Base-by-base conservation (phyloP, 352 stramenopile genomes). In the Aphanomyces astaci region DNA sequence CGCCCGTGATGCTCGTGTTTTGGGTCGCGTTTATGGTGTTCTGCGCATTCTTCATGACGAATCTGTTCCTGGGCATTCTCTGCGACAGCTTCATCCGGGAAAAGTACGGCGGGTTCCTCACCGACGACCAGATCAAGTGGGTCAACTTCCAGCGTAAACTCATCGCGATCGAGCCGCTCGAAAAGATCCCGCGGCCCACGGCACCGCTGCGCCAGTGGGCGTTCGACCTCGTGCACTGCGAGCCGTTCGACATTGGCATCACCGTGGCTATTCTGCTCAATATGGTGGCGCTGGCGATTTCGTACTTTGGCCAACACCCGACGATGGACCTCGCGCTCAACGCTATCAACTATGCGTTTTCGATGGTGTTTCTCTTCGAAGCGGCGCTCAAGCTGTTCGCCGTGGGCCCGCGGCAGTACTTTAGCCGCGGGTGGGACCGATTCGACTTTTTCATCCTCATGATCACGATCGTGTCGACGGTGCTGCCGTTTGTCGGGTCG, bases 81-180 rank as follows among this genome's bases (percentile, higher is more conserved):
- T 96, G 97, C 52, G 92, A 98, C 63, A 96, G 97, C 60, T 98
- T 98, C 66, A 96, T 96, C 52, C 78, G 85, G 31, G 95, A 95
- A 88, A 97, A 78, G 31, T 77, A 75, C 54, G 60, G 67, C 36
- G 73, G 53, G 9, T 70, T 87, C 0, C 76, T 98, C 55, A 97
- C 92, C 2, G 80, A 88, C 1, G 85, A 97, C 46, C 89, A 97
- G 64, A 87, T 92, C 57, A 92, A 95, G 60, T 97, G 89, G 89
- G 90, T 96, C 48, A 92, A 72, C 78, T 84, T 0, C 78, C 88
- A 63, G 88, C 87, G 49, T 72, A 81, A 19, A 78, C 82, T n/a
- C 84, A 76, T 53, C 78, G 81, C 0, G 73, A 87, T 33, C 80
- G 81, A 1, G 88, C 90, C 10, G 71, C 89, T 59, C 78, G 86